These are phyloP conservation scores for Kodamaea sp. DNA, from an alignment of 1,139 yeast species.

Conservation along the genomic window DNA sequence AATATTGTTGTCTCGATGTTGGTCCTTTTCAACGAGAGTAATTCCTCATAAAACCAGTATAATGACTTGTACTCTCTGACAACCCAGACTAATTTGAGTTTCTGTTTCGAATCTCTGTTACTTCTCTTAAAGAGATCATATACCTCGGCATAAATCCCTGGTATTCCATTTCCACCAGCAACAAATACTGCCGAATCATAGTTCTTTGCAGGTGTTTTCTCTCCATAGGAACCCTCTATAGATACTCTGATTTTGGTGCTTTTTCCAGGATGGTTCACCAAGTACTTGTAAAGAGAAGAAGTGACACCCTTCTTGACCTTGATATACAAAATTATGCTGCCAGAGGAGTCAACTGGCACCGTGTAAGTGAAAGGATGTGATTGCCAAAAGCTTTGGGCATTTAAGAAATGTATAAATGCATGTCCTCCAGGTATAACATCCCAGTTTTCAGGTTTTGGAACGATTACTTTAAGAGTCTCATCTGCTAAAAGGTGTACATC, in stretches of 20 bases:
- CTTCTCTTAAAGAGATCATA: conserved; percentile 8
- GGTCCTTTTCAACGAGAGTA: conserved; percentile 15
- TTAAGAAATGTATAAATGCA: conserved; percentile 57
- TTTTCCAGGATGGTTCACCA: conserved; percentile 24
- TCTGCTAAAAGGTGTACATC: conserved; percentile 32
- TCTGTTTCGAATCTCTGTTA: conserved; percentile 11
- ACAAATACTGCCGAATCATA: conserved; percentile 24
- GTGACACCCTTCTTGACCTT: conserved; percentile 52
- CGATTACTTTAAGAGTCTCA: conserved; percentile 41
- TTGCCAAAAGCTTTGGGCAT: conserved; percentile 63
- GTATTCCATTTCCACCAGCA: conserved; percentile 33
- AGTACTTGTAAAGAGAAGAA: conserved; percentile 27
- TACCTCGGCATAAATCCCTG: conserved; percentile 26
- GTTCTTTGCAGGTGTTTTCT: conserved; percentile 17
- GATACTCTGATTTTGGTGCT: conserved; percentile 22
- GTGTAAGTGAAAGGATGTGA: conserved; percentile 72
- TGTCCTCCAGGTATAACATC: conserved; percentile 61
- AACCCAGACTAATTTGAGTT: conserved; percentile 22
- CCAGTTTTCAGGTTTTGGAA: conserved; percentile 46
- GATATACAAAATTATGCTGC: conserved; percentile 40
- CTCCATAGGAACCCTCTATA: conserved; percentile 29
- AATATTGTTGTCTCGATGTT: conserved; percentile 19
- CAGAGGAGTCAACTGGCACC: conserved; percentile 21
- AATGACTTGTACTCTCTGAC: conserved; percentile 19
- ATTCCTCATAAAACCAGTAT: conserved; percentile 23